Evolutionary conservation across 179 eudicot genomes (phyloP).

Genomic region (Camellia oleifera): DNA sequence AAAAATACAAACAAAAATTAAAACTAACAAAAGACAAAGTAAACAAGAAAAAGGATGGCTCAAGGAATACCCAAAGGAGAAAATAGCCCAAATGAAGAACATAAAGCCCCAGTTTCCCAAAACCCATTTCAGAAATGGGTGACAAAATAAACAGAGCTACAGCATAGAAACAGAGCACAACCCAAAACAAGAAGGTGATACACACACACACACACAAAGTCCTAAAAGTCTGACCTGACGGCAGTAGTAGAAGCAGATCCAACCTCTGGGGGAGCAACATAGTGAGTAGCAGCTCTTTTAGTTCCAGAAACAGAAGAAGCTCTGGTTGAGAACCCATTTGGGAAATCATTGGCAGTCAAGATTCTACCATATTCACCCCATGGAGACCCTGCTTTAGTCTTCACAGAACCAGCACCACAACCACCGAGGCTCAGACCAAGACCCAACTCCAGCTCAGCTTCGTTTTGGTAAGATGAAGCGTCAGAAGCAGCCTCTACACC

Average conservation of each 20-base stretch:
- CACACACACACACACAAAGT: not conserved
- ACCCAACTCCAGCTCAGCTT: constrained; percentile 67
- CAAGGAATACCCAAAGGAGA: not conserved
- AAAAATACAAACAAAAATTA: no score
- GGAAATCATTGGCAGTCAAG: constrained; percentile 62
- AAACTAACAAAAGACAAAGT: not conserved
- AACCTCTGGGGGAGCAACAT: constrained; percentile 22
- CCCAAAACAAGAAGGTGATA: not conserved
- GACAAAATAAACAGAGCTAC: not conserved
- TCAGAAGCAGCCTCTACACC: not conserved
- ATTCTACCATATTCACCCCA: constrained; percentile 38
- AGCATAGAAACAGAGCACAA: not conserved
- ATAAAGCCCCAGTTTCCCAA: not conserved
- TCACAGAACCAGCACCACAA: constrained; percentile 19
- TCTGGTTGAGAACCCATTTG: constrained; percentile 37
- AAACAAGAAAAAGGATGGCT: not conserved
- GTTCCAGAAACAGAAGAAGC: constrained; percentile 38
- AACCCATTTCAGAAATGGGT: constrained; percentile 26
- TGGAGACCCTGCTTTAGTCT: constrained; percentile 16
- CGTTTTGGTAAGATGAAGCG: constrained; percentile 36
- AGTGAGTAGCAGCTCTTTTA: constrained; percentile 44
- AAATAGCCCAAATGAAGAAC: not conserved
- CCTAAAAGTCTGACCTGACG: constrained; percentile 22
- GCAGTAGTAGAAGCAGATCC: constrained; percentile 21
- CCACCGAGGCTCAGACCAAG: constrained; percentile 50